Base-by-base conservation (phyloP, 2,329 filamentous ascomycete species). In the Orbilia javanica region DNA sequence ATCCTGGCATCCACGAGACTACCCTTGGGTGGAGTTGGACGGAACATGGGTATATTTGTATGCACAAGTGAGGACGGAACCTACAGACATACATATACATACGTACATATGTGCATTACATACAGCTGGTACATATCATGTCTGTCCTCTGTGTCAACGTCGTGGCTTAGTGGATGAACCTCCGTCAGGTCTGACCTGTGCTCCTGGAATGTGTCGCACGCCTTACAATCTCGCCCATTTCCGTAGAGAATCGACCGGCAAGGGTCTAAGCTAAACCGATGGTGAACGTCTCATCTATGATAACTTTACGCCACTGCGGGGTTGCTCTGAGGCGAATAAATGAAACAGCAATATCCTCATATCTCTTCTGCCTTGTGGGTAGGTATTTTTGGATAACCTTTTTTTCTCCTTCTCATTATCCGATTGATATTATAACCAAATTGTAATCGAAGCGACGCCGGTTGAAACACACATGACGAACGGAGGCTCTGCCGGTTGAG, bases 301-400 rank as follows among this genome's bases (percentile, higher is more conserved):
- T 60, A 42, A 31, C 31, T 63, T 31, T 34, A 71, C 73, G 73
- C 73, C 73, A 77, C 69, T 71, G 73, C 66, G 73, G 73, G 73
- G 73, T 66, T 53, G 55, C 57, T 65, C 50, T 31, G 64, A 68
- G 53, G 64, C 64, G 66, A 69, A 62, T 31, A 52, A 27, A 29
- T 73, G 62, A 74, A 74, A 74, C 70, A 48, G 39, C 53, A 65
- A 73, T 63, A 62, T 66, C 27, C 13, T 39, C 29, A 65, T 42
- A 18, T 15, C 48, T n/a, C 7, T 57, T 57, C 52, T 31, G 22
- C 60, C 27, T 48, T 48, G 29, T 34, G n/a, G 25, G n/a, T 57
- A 15, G 34, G 15, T 44, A 44, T 44, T 50, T 31, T 39, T 48
- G 10, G 46, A 50, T 48, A 25, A 20, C 3, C 1, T 13, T 34